phyloP scores from a whole-genome alignment of 2,329 filamentous ascomycete species.

The Corniculantispora saksenae region DNA sequence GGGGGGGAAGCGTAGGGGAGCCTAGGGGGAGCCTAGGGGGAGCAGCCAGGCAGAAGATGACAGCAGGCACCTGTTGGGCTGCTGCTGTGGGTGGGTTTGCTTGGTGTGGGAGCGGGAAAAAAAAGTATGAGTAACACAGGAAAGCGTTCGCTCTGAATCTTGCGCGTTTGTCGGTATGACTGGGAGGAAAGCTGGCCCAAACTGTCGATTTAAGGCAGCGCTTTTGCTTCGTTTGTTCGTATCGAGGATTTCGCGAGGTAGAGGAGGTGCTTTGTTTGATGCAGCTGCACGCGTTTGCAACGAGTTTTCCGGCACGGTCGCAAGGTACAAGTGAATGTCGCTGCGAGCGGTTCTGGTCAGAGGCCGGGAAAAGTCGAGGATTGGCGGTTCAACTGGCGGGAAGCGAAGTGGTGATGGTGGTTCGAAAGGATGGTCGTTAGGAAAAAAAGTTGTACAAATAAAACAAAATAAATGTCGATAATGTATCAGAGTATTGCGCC shows the following conservation, averaged over 20 bases:
- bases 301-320: slow-evolving; percentile 28
- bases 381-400: slow-evolving; percentile 26
- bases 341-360: slow-evolving; percentile 34
- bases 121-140: slow-evolving; percentile 13
- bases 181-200: neutral
- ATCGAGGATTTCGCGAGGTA: neutral
- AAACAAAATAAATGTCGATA: slow-evolving; percentile 23
- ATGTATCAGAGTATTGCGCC: slow-evolving; percentile 27
- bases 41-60: slow-evolving; percentile 4
- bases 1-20: slow-evolving; percentile 36
- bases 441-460: slow-evolving; percentile 21
- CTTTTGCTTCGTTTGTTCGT: neutral
- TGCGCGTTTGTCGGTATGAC: slow-evolving; percentile 10
- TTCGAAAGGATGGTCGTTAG: slow-evolving; percentile 20
- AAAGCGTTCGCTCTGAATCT: slow-evolving; percentile 3
- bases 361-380: no score
- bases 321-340: slow-evolving; percentile 56
- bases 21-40: neutral
- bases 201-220: neutral
- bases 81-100: neutral
- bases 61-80: slow-evolving; percentile 16
- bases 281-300: neutral
- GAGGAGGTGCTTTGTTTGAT: neutral
- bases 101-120: neutral
- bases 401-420: slow-evolving; percentile 10